phyloP scores from a whole-genome alignment of 305 asterid species.

The Fraxinus greggii region DNA sequence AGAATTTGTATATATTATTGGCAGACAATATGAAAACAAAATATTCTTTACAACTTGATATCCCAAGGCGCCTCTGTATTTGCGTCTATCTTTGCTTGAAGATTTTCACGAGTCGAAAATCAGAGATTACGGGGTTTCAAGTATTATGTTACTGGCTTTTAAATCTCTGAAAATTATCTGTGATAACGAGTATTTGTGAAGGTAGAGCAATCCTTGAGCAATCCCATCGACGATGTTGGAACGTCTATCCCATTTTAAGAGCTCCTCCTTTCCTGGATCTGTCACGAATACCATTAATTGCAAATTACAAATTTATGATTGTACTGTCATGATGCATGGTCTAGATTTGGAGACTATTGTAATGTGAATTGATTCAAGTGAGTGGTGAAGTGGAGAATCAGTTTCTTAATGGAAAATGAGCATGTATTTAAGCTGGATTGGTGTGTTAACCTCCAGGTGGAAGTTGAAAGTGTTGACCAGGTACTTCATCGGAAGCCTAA shows the following conservation, averaged over 20 bases:
- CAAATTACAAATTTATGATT: too few species aligned
- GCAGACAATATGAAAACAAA: neutral
- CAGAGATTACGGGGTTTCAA: constrained; percentile 42
- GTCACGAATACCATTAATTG: neutral
- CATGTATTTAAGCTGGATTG: too few species aligned
- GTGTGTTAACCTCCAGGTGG: too few species aligned
- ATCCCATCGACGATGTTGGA: constrained; percentile 41
- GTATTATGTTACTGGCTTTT: constrained; percentile 41
- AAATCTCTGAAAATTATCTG: constrained; percentile 40
- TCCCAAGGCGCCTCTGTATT: constrained; percentile 59
- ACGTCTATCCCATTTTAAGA: constrained; percentile 32
- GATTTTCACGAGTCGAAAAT: constrained; percentile 45
- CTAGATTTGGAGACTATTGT: too few species aligned
- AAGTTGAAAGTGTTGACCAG: too few species aligned
- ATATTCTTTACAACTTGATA: constrained; percentile 35
- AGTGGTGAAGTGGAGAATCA: too few species aligned
- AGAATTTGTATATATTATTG: neutral
- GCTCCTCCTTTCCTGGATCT: constrained; percentile 32
- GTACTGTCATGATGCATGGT: too few species aligned
- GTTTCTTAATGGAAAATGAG: too few species aligned
- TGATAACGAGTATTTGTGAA: constrained; percentile 42
- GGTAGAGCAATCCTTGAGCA: constrained; percentile 52
- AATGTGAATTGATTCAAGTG: too few species aligned
- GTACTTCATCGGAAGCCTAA: neutral
- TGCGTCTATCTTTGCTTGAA: constrained; percentile 46